phyloP scores from a whole-genome alignment of 1,139 yeast species.

The Saccharomyces pastorianus region DNA sequence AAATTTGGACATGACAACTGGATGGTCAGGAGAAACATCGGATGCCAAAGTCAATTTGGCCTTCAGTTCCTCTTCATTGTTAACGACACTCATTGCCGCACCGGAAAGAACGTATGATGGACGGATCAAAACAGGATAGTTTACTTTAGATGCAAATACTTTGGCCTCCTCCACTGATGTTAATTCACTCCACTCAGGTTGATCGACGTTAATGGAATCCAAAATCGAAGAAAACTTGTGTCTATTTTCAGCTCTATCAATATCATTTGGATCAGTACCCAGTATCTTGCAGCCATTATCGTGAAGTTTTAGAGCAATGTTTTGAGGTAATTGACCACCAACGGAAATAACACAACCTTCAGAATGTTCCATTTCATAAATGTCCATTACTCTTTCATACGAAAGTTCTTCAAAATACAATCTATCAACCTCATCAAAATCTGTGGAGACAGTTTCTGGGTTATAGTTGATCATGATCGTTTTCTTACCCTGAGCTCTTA shows the following conservation, averaged over 20 bases:
- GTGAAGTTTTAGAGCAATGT: constrained; percentile 82
- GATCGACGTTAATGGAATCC: constrained; percentile 87
- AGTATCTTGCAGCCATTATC: constrained; percentile 77
- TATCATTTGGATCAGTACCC: constrained; percentile 92
- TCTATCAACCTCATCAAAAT: constrained; percentile 96
- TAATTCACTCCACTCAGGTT: constrained; percentile 96
- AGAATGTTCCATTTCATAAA: constrained; percentile 84
- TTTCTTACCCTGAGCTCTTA: constrained; percentile 77
- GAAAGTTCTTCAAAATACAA: constrained; percentile 92
- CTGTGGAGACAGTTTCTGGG: constrained; percentile 98
- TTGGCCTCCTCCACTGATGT: constrained; percentile 82
- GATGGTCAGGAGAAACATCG: constrained; percentile 89
- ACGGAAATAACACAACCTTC: constrained; percentile 91
- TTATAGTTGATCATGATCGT: constrained; percentile 96
- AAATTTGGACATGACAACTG: constrained; percentile 93
- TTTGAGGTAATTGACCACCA: constrained; percentile 97
- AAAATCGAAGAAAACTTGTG: constrained; percentile 92
- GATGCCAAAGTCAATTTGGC: constrained; percentile 78
- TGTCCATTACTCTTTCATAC: constrained; percentile 94
- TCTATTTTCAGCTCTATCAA: constrained; percentile 96
- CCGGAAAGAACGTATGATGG: constrained; percentile 96
- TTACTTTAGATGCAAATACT: constrained; percentile 73
- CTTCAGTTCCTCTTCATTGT: constrained; percentile 68
- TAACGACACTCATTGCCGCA: constrained; percentile 96
- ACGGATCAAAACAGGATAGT: constrained; percentile 93